A percentile compares a stretch with the other conserved stretches of the same genome.
These are phyloP conservation scores for Neurospora sp. DNA, from an alignment of 495 filamentous ascomycete genomes.

Conservation along the genomic window DNA sequence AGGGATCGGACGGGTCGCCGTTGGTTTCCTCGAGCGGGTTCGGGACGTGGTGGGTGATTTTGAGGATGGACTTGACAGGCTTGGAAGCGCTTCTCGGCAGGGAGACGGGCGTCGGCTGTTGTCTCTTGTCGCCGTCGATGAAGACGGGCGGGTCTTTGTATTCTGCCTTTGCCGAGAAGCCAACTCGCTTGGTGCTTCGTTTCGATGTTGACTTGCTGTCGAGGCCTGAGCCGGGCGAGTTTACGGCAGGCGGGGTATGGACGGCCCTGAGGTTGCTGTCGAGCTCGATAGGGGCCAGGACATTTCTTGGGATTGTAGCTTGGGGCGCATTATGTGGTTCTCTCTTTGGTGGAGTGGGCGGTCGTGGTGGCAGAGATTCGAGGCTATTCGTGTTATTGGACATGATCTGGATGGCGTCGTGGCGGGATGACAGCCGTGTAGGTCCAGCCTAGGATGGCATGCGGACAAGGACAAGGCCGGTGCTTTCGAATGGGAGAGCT, in stretches of 20 bases:
- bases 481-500: not conserved
- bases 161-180: conserved; percentile 62
- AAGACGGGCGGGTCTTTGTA: conserved; percentile 53
- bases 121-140: conserved; percentile 29
- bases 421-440: not conserved
- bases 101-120: conserved; percentile 33
- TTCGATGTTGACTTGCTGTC: conserved; percentile 50
- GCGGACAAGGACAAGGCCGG: not conserved
- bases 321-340: conserved; percentile 32
- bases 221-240: conserved; percentile 42
- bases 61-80: conserved; percentile 79
- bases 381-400: conserved; percentile 23
- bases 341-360: conserved; percentile 43
- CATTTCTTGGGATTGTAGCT: conserved; percentile 8
- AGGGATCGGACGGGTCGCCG: conserved; percentile 21
- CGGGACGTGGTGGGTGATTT: conserved; percentile 44
- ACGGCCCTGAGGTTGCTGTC: conserved; percentile 20
- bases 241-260: conserved; percentile 38
- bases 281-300: conserved; percentile 21
- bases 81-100: conserved; percentile 52
- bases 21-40: conserved; percentile 34
- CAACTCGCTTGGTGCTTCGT: conserved; percentile 55
- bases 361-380: conserved; percentile 37
- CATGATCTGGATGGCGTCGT: conserved; percentile 8
- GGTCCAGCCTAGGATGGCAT: not conserved